Evolutionary conservation across 1,139 yeast genomes (phyloP).

Genomic region (Diutina neorugosa): DNA sequence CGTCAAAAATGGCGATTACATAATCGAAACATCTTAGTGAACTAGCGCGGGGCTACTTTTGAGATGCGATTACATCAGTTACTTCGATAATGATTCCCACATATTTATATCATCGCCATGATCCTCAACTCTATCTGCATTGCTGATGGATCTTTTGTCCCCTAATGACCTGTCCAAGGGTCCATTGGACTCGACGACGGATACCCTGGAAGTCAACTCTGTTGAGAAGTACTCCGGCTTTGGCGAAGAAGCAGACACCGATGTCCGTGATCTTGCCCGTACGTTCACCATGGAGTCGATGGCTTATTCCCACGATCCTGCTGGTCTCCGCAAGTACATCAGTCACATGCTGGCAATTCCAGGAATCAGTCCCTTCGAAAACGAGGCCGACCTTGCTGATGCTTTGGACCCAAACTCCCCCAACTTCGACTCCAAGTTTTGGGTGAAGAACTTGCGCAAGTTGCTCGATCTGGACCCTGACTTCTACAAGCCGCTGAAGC

Average conservation of each 20-base stretch:
- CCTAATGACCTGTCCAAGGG: neutral
- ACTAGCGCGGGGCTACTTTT: neutral
- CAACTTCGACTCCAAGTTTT: constrained; percentile 50
- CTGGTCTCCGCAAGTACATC: constrained; percentile 9
- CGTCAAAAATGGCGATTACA: neutral
- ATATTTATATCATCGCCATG: neutral
- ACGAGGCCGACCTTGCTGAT: constrained; percentile 7
- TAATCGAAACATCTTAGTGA: neutral
- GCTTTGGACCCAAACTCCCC: constrained; percentile 29
- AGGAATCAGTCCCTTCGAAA: constrained; percentile 2
- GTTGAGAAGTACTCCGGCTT: constrained; percentile 24
- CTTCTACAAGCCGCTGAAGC: constrained; percentile 46
- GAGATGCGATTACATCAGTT: neutral
- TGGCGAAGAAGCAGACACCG: constrained; percentile 11
- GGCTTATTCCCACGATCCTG: neutral
- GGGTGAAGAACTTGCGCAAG: constrained; percentile 63
- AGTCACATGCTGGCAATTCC: constrained; percentile 1
- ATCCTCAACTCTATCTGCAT: neutral
- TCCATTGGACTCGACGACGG: neutral
- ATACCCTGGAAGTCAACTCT: neutral
- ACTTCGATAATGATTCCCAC: neutral
- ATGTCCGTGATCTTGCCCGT: constrained; percentile 51
- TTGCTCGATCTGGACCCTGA: constrained; percentile 47
- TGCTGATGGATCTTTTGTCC: neutral
- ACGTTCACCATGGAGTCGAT: constrained; percentile 23